Conservation (phyloP, 2,329 filamentous ascomycete species). For the Tolypocladium ovalisporum region DNA sequence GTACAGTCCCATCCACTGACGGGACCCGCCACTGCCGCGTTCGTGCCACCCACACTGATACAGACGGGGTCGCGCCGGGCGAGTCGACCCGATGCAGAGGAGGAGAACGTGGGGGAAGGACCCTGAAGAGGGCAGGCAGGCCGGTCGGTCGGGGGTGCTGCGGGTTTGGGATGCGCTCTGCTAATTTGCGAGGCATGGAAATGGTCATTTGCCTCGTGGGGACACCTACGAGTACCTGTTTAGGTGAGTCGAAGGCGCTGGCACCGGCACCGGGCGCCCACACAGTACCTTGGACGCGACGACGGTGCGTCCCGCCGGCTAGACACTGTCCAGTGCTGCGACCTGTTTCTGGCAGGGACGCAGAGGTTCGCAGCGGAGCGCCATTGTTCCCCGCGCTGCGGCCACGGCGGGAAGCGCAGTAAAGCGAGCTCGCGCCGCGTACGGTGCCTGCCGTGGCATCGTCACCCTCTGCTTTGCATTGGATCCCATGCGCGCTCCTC, state of each 20-base stretch:
- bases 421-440: not conserved
- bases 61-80: not conserved
- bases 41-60: not conserved
- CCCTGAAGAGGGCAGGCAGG: too few relatives aligned
- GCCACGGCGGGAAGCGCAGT: not conserved
- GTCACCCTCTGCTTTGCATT: not conserved
- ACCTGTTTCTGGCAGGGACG: not conserved
- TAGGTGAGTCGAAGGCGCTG: not conserved
- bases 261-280: too few relatives aligned
- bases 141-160: not conserved
- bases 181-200: not conserved
- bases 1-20: not conserved
- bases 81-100: not conserved
- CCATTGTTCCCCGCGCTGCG: not conserved
- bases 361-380: not conserved
- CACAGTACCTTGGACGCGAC: not conserved
- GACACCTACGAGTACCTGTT: too few relatives aligned
- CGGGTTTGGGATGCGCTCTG: not conserved
- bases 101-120: constrained; percentile 1
- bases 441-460: not conserved
- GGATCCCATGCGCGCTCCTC: not conserved
- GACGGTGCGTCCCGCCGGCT: not conserved
- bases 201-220: too few relatives aligned
- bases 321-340: not conserved
- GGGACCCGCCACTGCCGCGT: not conserved